A percentile compares a stretch with the other conserved stretches of the same genome.
Conservation (phyloP, 2,329 filamentous ascomycete species). For the Aspergillus sp. region DNA sequence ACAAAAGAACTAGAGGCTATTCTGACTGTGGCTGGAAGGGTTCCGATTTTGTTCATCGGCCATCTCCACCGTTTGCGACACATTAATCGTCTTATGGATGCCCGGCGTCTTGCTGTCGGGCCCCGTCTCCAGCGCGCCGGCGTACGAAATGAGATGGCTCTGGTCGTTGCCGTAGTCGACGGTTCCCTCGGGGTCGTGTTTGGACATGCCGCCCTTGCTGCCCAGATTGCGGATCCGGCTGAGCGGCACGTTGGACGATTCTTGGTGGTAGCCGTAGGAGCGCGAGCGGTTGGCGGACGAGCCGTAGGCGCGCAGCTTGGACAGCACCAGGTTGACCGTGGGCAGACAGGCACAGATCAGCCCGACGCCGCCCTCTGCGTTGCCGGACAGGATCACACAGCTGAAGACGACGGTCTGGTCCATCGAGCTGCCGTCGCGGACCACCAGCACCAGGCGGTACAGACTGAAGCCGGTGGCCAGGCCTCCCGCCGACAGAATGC, state of each 20-base stretch:
- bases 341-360: slow-evolving; percentile 33
- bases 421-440: slow-evolving; percentile 20
- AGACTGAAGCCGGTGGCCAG: slow-evolving; percentile 32
- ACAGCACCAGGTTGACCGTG: slow-evolving; percentile 23
- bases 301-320: slow-evolving; percentile 15
- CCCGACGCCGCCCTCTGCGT: slow-evolving; percentile 30
- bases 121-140: slow-evolving; percentile 6
- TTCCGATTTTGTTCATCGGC: slow-evolving; percentile 2
- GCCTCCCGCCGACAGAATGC: slow-evolving; percentile 31
- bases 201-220: slow-evolving; percentile 7
- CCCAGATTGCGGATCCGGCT: slow-evolving; percentile 14
- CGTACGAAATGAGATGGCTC: slow-evolving; percentile 24
- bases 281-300: slow-evolving; percentile 24
- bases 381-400: slow-evolving; percentile 31
- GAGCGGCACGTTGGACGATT: slow-evolving; percentile 18
- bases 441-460: slow-evolving; percentile 30
- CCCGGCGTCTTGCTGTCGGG: background rate
- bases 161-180: slow-evolving; percentile 21
- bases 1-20: background rate
- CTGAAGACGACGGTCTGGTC: slow-evolving; percentile 30
- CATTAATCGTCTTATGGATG: slow-evolving; percentile 17
- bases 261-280: slow-evolving; percentile 7
- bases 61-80: slow-evolving; percentile 17
- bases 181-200: slow-evolving; percentile 9
- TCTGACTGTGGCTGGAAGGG: background rate